phyloP scores from a whole-genome alignment of 2,329 filamentous ascomycete genomes.

The Trichoderma atrobrunneum region DNA sequence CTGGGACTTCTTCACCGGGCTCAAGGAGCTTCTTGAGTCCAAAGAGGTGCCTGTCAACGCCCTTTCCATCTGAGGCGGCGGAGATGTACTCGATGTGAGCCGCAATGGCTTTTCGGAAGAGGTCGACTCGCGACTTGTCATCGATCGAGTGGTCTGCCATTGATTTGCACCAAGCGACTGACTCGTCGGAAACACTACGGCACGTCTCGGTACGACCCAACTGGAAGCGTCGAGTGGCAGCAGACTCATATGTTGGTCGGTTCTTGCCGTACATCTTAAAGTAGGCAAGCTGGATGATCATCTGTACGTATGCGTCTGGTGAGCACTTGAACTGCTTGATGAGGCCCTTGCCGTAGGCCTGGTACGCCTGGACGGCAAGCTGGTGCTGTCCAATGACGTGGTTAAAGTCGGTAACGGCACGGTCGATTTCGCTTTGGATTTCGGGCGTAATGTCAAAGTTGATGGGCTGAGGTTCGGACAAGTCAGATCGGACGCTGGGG shows the following conservation, averaged over 20 bases:
- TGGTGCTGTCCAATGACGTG: constrained; percentile 83
- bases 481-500: constrained; percentile 71
- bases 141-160: constrained; percentile 69
- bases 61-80: constrained; percentile 85
- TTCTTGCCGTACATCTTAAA: constrained; percentile 99
- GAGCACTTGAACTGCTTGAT: constrained; percentile 99
- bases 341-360: constrained; percentile 94
- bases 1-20: constrained; percentile 75
- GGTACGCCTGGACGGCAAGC: constrained; percentile 89
- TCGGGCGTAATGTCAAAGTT: constrained; percentile 75
- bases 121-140: constrained; percentile 63
- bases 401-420: constrained; percentile 74
- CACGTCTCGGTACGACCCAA: constrained; percentile 95
- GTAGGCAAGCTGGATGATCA: constrained; percentile 98
- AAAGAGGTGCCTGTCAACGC: constrained; percentile 95
- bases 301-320: constrained; percentile 95
- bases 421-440: constrained; percentile 73
- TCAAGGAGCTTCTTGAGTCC: constrained; percentile 88
- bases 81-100: constrained; percentile 87
- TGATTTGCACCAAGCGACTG: constrained; percentile 82
- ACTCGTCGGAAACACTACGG: constrained; percentile 86
- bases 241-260: constrained; percentile 95
- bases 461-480: constrained; percentile 76
- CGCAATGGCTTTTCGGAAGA: constrained; percentile 79
- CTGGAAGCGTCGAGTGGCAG: constrained; percentile 91